These are phyloP conservation scores for Pharus latifolius DNA, from an alignment of 176 grass and related monocot genomes.

Conservation along the genomic window DNA sequence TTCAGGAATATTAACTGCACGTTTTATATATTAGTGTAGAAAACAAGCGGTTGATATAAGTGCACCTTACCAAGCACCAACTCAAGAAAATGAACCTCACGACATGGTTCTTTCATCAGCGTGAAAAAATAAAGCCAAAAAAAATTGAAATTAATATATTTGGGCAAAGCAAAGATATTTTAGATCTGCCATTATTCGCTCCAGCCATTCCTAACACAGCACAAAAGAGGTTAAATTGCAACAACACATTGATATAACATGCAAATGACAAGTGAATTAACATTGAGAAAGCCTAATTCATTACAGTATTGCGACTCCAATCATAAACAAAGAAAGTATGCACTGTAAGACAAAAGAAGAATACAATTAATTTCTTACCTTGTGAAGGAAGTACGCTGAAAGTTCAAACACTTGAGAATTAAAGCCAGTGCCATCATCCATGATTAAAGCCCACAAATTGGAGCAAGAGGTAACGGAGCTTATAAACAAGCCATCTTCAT, in stretches of 20 bases:
- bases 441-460: slow-evolving; percentile 93
- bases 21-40: no score
- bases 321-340: slow-evolving; percentile 4
- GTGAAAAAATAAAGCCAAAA: no score
- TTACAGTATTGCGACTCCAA: not conserved
- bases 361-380: slow-evolving; percentile 30
- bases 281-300: not conserved
- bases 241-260: not conserved
- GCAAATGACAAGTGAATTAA: not conserved
- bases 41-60: slow-evolving; percentile 14
- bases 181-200: slow-evolving; percentile 57
- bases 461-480: slow-evolving; percentile 75
- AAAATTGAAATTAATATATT: no score
- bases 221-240: slow-evolving; percentile 18
- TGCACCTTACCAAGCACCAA: slow-evolving; percentile 5
- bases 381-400: slow-evolving; percentile 71
- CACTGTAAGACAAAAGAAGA: not conserved
- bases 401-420: slow-evolving; percentile 74
- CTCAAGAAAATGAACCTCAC: slow-evolving; percentile 27
- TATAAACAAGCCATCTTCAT: slow-evolving; percentile 95
- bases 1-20: no score
- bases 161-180: slow-evolving; percentile 28
- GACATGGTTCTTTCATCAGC: slow-evolving; percentile 82
- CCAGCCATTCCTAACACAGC: slow-evolving; percentile 75
- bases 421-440: slow-evolving; percentile 94